Conservation (phyloP, 352 stramenopile species). For the Phytophthora ohioensis region DNA sequence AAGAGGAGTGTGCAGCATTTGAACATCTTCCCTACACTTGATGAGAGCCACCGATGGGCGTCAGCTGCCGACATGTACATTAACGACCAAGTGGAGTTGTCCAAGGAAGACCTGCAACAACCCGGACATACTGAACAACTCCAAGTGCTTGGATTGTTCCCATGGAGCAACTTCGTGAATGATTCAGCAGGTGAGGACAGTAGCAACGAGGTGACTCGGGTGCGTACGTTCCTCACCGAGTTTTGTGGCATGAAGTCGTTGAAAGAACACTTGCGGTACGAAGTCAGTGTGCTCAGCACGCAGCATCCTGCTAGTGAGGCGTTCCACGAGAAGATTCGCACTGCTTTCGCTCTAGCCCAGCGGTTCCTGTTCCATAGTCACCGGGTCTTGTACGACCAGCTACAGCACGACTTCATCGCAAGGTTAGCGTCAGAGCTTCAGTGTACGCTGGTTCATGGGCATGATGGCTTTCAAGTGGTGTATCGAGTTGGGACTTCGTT, state of each 20-base stretch:
- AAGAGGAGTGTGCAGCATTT: slow-evolving; percentile 40
- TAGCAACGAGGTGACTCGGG: slow-evolving; percentile 16
- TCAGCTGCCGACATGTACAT: slow-evolving; percentile 57
- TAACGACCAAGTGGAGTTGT: slow-evolving; percentile 71
- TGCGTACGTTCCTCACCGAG: slow-evolving; percentile 50
- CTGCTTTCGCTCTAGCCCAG: slow-evolving; percentile 54
- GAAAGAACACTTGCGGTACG: slow-evolving; percentile 50
- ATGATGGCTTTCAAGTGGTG: slow-evolving; percentile 58
- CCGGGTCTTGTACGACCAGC: slow-evolving; percentile 42
- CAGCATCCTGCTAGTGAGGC: slow-evolving; percentile 35
- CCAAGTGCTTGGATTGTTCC: slow-evolving; percentile 61
- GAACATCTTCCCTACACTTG: slow-evolving; percentile 42
- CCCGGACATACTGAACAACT: slow-evolving; percentile 32
- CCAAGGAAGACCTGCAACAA: slow-evolving; percentile 38
- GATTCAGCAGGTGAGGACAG: slow-evolving; percentile 4
- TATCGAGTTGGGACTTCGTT: slow-evolving; percentile 57
- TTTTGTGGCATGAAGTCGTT: slow-evolving; percentile 68
- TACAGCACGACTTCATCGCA: slow-evolving; percentile 47
- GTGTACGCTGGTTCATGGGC: slow-evolving; percentile 52
- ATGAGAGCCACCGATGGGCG: slow-evolving; percentile 22
- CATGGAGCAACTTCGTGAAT: slow-evolving; percentile 56
- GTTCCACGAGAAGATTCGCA: slow-evolving; percentile 40
- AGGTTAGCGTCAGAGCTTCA: slow-evolving; percentile 40
- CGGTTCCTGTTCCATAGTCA: slow-evolving; percentile 66
- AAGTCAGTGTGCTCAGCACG: slow-evolving; percentile 59